phyloP scores from a whole-genome alignment of 306 rosid species.

The Lupinus albus region DNA sequence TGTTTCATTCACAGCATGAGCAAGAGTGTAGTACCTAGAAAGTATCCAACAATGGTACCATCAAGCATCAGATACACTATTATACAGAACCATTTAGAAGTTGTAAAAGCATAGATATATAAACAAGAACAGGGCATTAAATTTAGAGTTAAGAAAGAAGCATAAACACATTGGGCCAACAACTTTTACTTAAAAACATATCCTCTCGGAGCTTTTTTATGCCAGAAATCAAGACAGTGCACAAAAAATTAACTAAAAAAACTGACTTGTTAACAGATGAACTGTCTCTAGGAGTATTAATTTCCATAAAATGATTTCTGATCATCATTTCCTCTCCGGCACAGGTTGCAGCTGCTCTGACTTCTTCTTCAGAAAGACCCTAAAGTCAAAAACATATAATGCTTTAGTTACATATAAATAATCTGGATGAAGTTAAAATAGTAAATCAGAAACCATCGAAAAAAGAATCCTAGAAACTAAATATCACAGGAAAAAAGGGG shows the following conservation, averaged over 20 bases:
- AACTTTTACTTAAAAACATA: not conserved
- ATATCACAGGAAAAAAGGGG: not conserved
- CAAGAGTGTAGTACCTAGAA: constrained; percentile 88
- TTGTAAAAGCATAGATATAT: constrained; percentile 19
- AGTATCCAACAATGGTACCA: constrained; percentile 26
- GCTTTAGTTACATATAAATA: constrained; percentile 29
- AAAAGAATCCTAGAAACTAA: constrained; percentile 33
- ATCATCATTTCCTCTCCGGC: constrained; percentile 97
- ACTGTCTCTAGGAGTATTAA: constrained; percentile 93
- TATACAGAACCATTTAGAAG: constrained; percentile 28
- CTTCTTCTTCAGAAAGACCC: constrained; percentile 99
- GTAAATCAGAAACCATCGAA: constrained; percentile 27
- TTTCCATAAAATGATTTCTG: constrained; percentile 87
- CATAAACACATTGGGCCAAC: constrained; percentile 18
- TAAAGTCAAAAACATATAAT: constrained; percentile 45
- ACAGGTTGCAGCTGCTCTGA: constrained; percentile 94
- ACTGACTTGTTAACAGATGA: constrained; percentile 93
- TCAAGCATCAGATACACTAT: constrained; percentile 12
- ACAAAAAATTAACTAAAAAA: constrained; percentile 27
- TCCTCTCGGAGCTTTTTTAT: not conserved
- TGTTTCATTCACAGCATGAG: constrained; percentile 94
- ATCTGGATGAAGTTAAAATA: constrained; percentile 28
- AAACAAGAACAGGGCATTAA: constrained; percentile 20
- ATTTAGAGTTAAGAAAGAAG: not conserved
- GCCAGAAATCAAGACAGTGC: constrained; percentile 23